Evolutionary conservation across 257 asterid species (phyloP).

Genomic region (Solanum sparsipilum): DNA sequence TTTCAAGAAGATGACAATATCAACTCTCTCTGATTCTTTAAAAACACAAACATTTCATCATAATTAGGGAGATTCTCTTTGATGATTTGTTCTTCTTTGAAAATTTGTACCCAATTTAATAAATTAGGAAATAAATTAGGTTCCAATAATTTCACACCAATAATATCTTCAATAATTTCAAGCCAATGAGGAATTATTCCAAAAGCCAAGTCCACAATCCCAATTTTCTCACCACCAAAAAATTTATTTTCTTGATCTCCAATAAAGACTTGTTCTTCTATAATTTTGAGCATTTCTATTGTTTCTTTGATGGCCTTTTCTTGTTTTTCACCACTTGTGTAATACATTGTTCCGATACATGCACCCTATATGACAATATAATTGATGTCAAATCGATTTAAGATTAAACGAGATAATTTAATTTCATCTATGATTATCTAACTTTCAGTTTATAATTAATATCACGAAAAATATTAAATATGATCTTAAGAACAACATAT

Average conservation of each 20-base stretch:
- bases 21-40: neutral
- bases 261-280: neutral
- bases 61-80: slow-evolving; percentile 6
- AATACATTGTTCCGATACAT: neutral
- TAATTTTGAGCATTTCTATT: slow-evolving; percentile 2
- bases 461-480: neutral
- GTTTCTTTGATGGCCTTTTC: slow-evolving; percentile 4
- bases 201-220: slow-evolving; percentile 1
- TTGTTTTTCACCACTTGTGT: neutral
- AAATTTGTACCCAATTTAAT: neutral
- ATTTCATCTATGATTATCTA: neutral
- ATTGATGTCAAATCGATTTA: neutral
- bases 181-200: slow-evolving; percentile 7
- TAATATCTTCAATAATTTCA: slow-evolving; percentile 5
- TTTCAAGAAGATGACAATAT: neutral
- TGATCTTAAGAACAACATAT: neutral
- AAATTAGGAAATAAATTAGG: neutral
- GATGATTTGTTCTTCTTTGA: neutral
- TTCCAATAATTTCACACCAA: neutral
- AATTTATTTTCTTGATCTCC: neutral
- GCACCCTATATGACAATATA: neutral
- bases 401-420: neutral
- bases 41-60: neutral
- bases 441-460: neutral
- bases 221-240: neutral